Evolutionary conservation across 148 eudicot genomes (phyloP), one percentile per base, ranked within the genome.

Genomic region (Persicaria maculosa): DNA sequence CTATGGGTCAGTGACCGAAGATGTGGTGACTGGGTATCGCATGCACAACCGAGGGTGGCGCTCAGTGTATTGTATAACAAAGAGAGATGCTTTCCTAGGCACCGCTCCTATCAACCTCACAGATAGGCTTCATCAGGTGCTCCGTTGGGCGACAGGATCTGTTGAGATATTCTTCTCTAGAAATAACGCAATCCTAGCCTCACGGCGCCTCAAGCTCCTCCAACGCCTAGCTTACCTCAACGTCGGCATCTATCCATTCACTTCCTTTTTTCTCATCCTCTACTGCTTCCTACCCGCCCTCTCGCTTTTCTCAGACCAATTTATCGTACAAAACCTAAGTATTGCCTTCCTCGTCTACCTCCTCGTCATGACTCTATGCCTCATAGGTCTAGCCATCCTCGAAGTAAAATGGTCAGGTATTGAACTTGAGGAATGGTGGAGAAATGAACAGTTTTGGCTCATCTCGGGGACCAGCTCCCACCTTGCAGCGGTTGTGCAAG

Each of bases 1-100:
- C 3, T 82, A 88, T 15, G 70, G 70, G 7, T 88, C 91, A 78
- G 75, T 86, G 85, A 81, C 84, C 68, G 55, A 84, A 83, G 69
- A 84, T 83, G 77, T 88, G 91, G 69, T 78, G 1, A 78, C 76
- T 0, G 80, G 80, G 0, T 78, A 78, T 9, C 57, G 72, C 0
- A 78, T 78, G 80, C 80, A 78, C 19, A 78, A 78, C 11, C 53
- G 80, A 2, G 80, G 76, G 17, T 78, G 76, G 80, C 55, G 48
- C 7, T 78, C 80, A 0, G 67, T 73, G 11, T 78, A 78, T 22
- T 78, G 80, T 15, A 44, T 73, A 10, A 74, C 80, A 8, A 73
- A 73, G 43, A 47, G 72, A 4, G 80, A 78, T 65, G 80, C 76
- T 2, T 73, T 73, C 47, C 76, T 75, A 62, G 80, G 80, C 0